phyloP scores from a whole-genome alignment of 2,329 filamentous ascomycete species.

The Penicillium concentricum region DNA sequence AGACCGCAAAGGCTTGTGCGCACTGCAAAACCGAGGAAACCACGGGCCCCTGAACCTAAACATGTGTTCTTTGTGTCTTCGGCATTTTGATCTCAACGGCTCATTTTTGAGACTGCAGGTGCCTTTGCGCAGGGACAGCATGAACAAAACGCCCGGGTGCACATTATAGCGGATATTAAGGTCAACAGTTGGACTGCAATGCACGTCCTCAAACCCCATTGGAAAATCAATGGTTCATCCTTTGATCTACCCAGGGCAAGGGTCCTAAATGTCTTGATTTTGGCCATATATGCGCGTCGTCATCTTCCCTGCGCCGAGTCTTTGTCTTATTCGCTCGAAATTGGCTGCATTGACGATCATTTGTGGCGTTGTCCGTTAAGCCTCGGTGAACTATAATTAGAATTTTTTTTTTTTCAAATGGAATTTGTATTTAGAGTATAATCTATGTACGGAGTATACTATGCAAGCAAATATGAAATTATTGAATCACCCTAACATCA shows the following conservation, averaged over 20 bases:
- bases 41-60: not conserved
- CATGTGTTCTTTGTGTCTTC: not conserved
- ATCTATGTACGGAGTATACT: not conserved
- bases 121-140: not conserved
- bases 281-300: conserved; percentile 1
- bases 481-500: not conserved
- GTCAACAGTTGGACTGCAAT: not conserved
- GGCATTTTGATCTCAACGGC: not conserved
- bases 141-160: not conserved
- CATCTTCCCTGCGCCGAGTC: not conserved
- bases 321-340: not conserved
- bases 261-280: not conserved
- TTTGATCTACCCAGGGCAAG: not conserved
- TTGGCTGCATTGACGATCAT: not conserved
- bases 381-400: not conserved
- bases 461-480: not conserved
- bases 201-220: not conserved
- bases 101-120: not conserved
- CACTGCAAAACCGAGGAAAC: not conserved
- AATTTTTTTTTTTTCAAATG: not conserved
- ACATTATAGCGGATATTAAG: not conserved
- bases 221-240: not conserved
- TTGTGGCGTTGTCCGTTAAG: conserved; percentile 1
- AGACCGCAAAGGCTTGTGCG: not conserved
- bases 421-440: not conserved